Evolutionary conservation across 768 basidiomycete species (phyloP).

Genomic region (Boletus vermiculosoides): DNA sequence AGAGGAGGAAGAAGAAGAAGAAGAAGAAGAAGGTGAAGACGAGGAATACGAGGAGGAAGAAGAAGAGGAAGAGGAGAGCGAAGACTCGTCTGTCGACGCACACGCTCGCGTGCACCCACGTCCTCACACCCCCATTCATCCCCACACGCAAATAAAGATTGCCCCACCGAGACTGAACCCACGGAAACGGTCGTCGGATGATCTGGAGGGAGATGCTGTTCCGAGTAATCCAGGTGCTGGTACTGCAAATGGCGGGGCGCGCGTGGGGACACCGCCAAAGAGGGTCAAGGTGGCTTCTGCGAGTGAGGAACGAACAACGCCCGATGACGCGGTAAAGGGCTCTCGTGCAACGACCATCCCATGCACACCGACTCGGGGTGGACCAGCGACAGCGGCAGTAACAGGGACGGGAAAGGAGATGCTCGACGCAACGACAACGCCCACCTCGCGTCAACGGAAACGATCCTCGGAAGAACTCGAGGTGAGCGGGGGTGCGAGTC

Average conservation of each 20-base stretch:
- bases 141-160: slow-evolving; percentile 10
- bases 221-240: not conserved
- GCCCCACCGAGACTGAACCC: slow-evolving; percentile 20
- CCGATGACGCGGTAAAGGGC: not conserved
- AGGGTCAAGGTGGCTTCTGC: slow-evolving; percentile 29
- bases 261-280: slow-evolving; percentile 41
- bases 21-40: slow-evolving; percentile 19
- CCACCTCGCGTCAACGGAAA: slow-evolving; percentile 37
- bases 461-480: slow-evolving; percentile 53
- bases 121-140: not conserved
- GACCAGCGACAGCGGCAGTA: not conserved
- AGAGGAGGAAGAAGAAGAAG: slow-evolving; percentile 35
- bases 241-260: slow-evolving; percentile 2
- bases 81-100: slow-evolving; percentile 18
- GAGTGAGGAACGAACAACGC: slow-evolving; percentile 10
- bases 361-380: not conserved
- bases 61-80: slow-evolving; percentile 34
- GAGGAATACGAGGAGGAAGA: slow-evolving; percentile 31
- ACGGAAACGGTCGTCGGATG: slow-evolving; percentile 38
- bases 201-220: slow-evolving; percentile 32
- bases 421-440: slow-evolving; percentile 5
- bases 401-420: not conserved
- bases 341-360: not conserved
- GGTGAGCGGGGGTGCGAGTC: slow-evolving; percentile 3
- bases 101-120: slow-evolving; percentile 6